Conservation (phyloP, 441 rosid genomes). For the Adansonia grandidieri region DNA sequence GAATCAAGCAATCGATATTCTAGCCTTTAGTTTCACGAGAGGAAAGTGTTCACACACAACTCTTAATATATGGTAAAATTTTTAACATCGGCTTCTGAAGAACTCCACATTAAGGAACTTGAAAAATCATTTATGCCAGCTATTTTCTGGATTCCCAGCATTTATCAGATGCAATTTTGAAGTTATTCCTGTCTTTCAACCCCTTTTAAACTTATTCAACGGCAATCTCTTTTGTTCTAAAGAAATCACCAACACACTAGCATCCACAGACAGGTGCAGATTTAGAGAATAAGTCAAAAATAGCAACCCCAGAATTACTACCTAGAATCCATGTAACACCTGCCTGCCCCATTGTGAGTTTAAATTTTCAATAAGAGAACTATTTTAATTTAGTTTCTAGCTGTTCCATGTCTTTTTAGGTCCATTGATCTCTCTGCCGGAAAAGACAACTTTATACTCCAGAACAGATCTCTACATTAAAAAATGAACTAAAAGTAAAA, state of each 20-base stretch:
- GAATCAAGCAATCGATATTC: not conserved
- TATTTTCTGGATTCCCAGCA: not conserved
- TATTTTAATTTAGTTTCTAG: not conserved
- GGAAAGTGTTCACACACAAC: not conserved
- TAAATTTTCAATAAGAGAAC: not conserved
- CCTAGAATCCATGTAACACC: not conserved
- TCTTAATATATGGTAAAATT: not conserved
- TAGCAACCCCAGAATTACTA: not conserved
- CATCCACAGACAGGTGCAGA: not conserved
- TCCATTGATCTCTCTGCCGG: not conserved
- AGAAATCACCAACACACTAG: not conserved
- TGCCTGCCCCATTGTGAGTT: not conserved
- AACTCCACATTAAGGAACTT: not conserved
- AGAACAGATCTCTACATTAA: not conserved
- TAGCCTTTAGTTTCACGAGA: not conserved
- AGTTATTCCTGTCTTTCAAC: not conserved
- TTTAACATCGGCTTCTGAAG: slow-evolving; percentile 6
- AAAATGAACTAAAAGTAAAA: not conserved
- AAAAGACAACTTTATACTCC: slow-evolving; percentile 4
- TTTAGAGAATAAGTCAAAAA: not conserved
- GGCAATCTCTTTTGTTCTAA: not conserved
- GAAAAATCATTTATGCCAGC: not conserved
- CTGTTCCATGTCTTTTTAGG: not conserved
- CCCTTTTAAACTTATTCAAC: not conserved
- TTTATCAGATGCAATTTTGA: not conserved